Evolutionary conservation across 2,329 filamentous ascomycete genomes (phyloP).

Genomic region (Coleophoma crateriformis): DNA sequence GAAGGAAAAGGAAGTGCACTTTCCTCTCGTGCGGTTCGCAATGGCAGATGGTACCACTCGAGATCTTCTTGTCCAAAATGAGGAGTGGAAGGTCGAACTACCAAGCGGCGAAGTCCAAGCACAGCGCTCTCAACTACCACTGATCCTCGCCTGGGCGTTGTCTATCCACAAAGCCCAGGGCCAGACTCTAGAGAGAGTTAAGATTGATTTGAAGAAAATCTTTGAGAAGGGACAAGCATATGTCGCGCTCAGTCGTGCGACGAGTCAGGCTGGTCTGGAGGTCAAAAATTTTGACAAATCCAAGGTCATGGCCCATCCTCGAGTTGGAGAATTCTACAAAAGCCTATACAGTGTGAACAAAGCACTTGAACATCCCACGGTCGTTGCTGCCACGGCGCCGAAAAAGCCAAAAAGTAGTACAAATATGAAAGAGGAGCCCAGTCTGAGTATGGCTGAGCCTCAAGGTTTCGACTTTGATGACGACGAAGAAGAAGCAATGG

Average conservation of each 20-base stretch:
- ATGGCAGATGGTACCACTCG: slow-evolving; percentile 72
- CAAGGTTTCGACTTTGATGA: slow-evolving; percentile 31
- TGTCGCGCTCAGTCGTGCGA: slow-evolving; percentile 90
- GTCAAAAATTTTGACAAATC: slow-evolving; percentile 81
- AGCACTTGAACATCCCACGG: slow-evolving; percentile 23
- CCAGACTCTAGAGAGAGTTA: slow-evolving; percentile 82
- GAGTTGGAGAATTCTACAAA: slow-evolving; percentile 79
- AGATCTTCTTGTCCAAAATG: slow-evolving; percentile 75
- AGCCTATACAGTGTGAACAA: slow-evolving; percentile 72
- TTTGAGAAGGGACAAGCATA: slow-evolving; percentile 99
- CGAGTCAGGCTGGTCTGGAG: slow-evolving; percentile 78
- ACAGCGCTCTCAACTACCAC: slow-evolving; percentile 72
- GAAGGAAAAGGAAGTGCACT: slow-evolving; percentile 50
- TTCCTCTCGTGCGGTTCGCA: slow-evolving; percentile 79
- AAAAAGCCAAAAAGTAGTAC: slow-evolving; percentile 8
- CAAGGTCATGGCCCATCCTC: slow-evolving; percentile 92
- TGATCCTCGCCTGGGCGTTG: slow-evolving; percentile 94
- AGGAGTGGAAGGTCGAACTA: slow-evolving; percentile 96
- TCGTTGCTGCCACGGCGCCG: slow-evolving; percentile 9
- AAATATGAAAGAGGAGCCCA: slow-evolving; percentile 15
- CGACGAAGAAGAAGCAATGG: slow-evolving; percentile 42
- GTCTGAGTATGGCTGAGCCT: slow-evolving; percentile 3
- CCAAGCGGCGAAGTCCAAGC: slow-evolving; percentile 92
- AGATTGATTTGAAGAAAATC: slow-evolving; percentile 84
- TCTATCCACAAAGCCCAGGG: slow-evolving; percentile 98